Conservation (phyloP, 495 filamentous ascomycete species). For the Coniosporium apollinis region DNA sequence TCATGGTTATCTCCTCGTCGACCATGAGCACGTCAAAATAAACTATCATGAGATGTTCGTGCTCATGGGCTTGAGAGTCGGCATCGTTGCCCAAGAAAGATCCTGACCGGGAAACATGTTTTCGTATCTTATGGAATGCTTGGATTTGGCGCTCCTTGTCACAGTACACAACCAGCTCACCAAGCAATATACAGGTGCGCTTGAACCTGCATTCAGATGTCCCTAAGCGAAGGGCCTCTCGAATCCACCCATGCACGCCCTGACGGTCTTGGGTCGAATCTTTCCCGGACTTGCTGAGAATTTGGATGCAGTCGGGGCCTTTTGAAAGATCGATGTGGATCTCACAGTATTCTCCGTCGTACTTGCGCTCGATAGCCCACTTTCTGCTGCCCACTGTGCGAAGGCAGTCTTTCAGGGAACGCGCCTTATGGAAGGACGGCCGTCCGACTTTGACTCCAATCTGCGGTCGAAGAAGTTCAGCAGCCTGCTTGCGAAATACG, state of each 20-base stretch:
- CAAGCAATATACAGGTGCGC: slow-evolving; percentile 57
- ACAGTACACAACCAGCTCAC: slow-evolving; percentile 64
- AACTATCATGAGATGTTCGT: slow-evolving; percentile 70
- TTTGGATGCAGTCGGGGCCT: slow-evolving; percentile 40
- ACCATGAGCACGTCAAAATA: slow-evolving; percentile 64
- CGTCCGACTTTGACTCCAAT: slow-evolving; percentile 62
- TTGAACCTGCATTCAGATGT: slow-evolving; percentile 37
- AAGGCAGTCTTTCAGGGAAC: slow-evolving; percentile 31
- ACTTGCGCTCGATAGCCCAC: slow-evolving; percentile 46
- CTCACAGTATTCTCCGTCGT: slow-evolving; percentile 55
- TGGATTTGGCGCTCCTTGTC: slow-evolving; percentile 43
- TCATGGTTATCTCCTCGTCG: slow-evolving; percentile 49
- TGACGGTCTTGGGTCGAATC: slow-evolving; percentile 60
- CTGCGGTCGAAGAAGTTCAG: slow-evolving; percentile 38
- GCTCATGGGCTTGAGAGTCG: slow-evolving; percentile 53
- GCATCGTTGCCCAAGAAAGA: slow-evolving; percentile 44
- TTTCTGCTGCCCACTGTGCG: slow-evolving; percentile 41
- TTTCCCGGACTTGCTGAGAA: slow-evolving; percentile 85
- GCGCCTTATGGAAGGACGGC: slow-evolving; percentile 54
- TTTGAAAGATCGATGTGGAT: slow-evolving; percentile 61
- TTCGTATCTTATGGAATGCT: slow-evolving; percentile 65
- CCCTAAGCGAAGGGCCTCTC: slow-evolving; percentile 40
- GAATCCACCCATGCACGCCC: slow-evolving; percentile 38
- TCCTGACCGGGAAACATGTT: slow-evolving; percentile 61
- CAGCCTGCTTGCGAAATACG: slow-evolving; percentile 23